Conservation (phyloP, 441 rosid species). For the Gossypium schwendimanii region DNA sequence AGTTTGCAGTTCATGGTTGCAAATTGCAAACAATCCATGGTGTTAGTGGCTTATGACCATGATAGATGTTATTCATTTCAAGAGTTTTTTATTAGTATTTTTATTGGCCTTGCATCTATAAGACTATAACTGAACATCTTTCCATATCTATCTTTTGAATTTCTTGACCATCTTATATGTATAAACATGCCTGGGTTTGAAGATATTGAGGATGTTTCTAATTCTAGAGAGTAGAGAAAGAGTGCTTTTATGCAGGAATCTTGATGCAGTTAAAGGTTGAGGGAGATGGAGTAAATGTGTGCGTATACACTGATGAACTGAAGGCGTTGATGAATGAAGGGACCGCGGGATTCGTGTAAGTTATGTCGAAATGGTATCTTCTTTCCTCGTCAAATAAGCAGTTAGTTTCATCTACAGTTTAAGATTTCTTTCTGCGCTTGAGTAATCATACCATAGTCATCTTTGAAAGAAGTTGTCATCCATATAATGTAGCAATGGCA, state of each 20-base stretch:
- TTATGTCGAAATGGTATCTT: neutral
- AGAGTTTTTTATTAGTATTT: neutral
- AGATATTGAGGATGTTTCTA: neutral
- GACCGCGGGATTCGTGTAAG: neutral
- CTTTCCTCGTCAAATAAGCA: neutral
- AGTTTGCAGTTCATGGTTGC: neutral
- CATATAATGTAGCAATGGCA: neutral
- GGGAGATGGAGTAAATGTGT: neutral
- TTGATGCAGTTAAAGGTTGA: no score
- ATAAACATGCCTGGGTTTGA: neutral
- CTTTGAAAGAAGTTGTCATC: neutral
- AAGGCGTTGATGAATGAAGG: neutral
- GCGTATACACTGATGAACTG: neutral
- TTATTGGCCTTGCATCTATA: neutral
- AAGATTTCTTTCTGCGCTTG: neutral
- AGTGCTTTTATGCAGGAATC: conserved; percentile 1
- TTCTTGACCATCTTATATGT: neutral
- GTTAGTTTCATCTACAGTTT: neutral
- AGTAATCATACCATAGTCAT: neutral
- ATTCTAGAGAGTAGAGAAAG: neutral
- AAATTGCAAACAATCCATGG: neutral
- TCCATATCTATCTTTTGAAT: neutral
- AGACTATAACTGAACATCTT: neutral
- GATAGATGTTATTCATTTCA: neutral
- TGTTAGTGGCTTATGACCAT: neutral